Evolutionary conservation across 495 filamentous ascomycete species (phyloP).

Genomic region (Aspergillus hancockii): DNA sequence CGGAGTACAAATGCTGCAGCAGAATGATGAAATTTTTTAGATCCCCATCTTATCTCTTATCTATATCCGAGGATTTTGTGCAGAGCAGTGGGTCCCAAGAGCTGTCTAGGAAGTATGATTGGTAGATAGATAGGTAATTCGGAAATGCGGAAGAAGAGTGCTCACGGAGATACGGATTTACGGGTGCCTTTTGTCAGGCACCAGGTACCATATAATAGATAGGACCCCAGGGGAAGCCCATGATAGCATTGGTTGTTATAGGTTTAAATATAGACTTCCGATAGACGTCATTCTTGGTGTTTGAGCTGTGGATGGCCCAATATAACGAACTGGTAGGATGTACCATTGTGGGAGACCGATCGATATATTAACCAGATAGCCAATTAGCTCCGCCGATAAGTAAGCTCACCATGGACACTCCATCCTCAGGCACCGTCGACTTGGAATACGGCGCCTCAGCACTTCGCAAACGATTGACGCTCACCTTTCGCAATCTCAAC

Average conservation of each 20-base stretch:
- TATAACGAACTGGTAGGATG: not conserved
- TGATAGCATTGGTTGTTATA: not conserved
- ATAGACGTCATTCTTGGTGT: not conserved
- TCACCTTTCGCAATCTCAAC: slow-evolving; percentile 40
- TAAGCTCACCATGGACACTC: slow-evolving; percentile 29
- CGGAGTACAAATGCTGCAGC: too few relatives aligned
- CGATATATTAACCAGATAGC: not conserved
- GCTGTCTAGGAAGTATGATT: too few relatives aligned
- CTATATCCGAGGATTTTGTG: not conserved
- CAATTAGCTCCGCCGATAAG: not conserved
- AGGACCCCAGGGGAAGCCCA: not conserved
- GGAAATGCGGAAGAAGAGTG: not conserved
- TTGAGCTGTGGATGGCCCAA: not conserved
- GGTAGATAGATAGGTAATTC: not conserved
- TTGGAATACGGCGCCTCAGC: slow-evolving; percentile 25
- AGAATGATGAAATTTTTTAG: not conserved
- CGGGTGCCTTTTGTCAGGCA: not conserved
- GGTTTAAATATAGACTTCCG: not conserved
- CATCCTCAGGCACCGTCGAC: slow-evolving; percentile 39
- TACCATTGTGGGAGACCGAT: not conserved
- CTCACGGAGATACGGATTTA: not conserved
- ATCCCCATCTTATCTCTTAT: not conserved
- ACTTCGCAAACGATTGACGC: slow-evolving; percentile 36
- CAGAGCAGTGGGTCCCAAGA: not conserved
- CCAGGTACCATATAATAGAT: not conserved